Evolutionary conservation across 2,329 filamentous ascomycete species (phyloP), one percentile per base, ranked within the genome.

Genomic region (Byssothecium circinans): DNA sequence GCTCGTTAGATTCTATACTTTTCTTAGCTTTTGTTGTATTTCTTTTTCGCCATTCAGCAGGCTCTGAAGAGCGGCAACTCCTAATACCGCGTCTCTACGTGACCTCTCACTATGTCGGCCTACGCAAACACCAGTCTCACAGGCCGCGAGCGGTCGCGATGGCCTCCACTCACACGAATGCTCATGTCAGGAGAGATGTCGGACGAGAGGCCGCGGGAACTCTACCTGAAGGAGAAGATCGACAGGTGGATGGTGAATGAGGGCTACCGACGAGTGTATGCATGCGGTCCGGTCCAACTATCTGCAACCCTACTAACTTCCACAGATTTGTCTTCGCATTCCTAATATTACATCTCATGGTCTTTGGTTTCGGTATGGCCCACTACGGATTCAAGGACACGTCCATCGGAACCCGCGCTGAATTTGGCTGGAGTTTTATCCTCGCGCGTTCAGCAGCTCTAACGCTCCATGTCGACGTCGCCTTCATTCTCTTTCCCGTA

Each of bases 181-280:
- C 75, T 94, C 67, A 81, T 91, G 68, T 90, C 88, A 46, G 88
- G 88, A 41, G 87, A 91, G 75, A 87, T 91, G 82, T 89, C 84
- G 45, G 84, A 85, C 62, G 86, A 90, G 67, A 81, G 77, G 62
- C 84, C 87, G 57, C 84, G 84, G 66, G 80, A 85, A 47, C 75
- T 92, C 59, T 83, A 82, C 19, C 71, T 81, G 53, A 81, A 82
- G 64, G 87, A 92, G 69, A 87, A 82, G 67, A 87, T 92, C 65
- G 86, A 91, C 70, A 79, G 85, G 57, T 94, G 89, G 89, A 91
- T 94, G 88, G 86, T 92, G 52, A 92, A 92, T 68, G 89, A 92
- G 68, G 89, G 89, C 51, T 91, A 90, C 69, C 81, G 87, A 67
- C 79, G 87, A 82, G 79, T 92, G 83, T 90, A 78, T 47, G 86